These are phyloP conservation scores for Trebouxiophyceae sp. DNA, from an alignment of 163 green algal species.

Conservation along the genomic window DNA sequence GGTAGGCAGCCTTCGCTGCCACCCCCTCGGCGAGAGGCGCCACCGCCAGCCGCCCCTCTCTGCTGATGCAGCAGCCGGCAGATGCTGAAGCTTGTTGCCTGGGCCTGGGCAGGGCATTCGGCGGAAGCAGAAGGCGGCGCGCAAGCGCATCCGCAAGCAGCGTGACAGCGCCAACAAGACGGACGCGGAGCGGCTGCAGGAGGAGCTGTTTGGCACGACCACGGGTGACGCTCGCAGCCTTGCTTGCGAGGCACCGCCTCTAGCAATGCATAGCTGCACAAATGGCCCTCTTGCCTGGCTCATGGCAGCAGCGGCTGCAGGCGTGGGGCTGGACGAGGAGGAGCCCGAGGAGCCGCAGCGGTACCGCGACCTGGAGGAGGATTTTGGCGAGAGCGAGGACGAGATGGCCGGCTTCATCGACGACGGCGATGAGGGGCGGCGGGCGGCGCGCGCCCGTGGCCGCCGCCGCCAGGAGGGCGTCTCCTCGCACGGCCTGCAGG, in stretches of 20 bases:
- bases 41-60: no score
- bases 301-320: no score
- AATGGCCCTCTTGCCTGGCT: no score
- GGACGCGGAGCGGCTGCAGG: slow-evolving; percentile 36
- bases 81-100: no score
- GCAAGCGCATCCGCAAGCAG: slow-evolving; percentile 23
- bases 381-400: slow-evolving; percentile 21
- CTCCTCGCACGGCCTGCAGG: slow-evolving; percentile 39
- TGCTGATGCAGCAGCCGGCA: no score
- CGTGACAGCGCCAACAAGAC: slow-evolving; percentile 9
- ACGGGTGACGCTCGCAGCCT: background rate
- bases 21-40: background rate
- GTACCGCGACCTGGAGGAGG: no score
- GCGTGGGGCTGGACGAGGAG: no score
- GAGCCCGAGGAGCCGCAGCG: no score
- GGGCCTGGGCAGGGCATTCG: slow-evolving; percentile 34
- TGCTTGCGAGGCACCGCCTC: slow-evolving; percentile 16
- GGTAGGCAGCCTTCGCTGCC: slow-evolving; percentile 8
- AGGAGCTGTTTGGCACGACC: slow-evolving; percentile 60
- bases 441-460: slow-evolving; percentile 5
- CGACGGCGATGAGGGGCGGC: slow-evolving; percentile 43
- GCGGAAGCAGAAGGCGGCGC: slow-evolving; percentile 24
- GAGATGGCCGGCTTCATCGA: slow-evolving; percentile 64
- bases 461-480: slow-evolving; percentile 22
- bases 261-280: no score